Base-by-base conservation (phyloP, 257 asterid genomes). In the Solanum virginianum region DNA sequence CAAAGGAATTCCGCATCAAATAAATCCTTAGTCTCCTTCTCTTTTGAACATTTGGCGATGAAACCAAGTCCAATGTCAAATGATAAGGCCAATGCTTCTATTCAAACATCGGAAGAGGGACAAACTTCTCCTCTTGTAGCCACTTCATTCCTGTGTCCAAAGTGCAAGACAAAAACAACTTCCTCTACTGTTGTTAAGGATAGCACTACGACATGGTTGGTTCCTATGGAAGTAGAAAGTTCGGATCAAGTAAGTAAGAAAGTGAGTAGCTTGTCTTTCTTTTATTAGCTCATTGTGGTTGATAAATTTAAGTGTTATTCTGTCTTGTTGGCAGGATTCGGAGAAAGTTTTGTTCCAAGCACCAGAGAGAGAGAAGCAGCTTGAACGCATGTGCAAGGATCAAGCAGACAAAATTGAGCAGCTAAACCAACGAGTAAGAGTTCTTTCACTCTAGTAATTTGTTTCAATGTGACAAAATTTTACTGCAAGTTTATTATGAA, bases 11-110 rank as follows among this genome's bases (percentile, higher is more conserved):
- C 98, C 15, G 83, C 89, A 12, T 90, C 93, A 24, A 87, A 92
- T 80, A 92, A 94, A 87, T 92, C 99, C 26, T 92, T 96, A 8
- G 97, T 89, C 81, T 94, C 99, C 62, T 94, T 97, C 91, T 97
- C 99, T 49, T 97, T 97, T 66, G 97, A 93, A 84, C 97, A 94
- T 87, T 89, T 97, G 86, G 96, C 98, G 16, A 86, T 94, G 60
- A 91, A 93, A 83, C 94, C 94, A 43, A 83, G 96, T 79, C 80
- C 90, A 18, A 59, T 63, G 32, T 84, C 90, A 80, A 89, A 84
- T 87, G 95, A 90, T 83, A 92, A 88, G 89, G 91, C 81, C n/a
- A 87, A 87, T 86, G 89, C 90, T 83, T 90, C 92, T 85, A 89
- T 87, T 75, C 96, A 91, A 80, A 88, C 94, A 85, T 90, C 91